Evolutionary conservation across 1,284 basidiomycete genomes (phyloP).

Genomic region (Leccinum pachyderme): DNA sequence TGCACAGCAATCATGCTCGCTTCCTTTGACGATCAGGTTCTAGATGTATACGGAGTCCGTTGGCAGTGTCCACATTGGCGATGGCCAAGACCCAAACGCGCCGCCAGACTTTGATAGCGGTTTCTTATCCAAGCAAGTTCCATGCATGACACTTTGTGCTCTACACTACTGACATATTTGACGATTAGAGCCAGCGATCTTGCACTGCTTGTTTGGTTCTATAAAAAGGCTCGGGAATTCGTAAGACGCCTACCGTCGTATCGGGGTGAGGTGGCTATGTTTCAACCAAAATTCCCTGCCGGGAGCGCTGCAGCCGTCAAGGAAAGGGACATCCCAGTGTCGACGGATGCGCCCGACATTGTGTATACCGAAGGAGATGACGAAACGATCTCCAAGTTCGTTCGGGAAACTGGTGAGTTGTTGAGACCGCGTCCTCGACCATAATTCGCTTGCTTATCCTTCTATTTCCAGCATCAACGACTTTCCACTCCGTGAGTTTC

Average conservation of each 20-base stretch:
- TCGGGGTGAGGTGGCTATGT: constrained; percentile 46
- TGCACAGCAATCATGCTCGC: too few species aligned
- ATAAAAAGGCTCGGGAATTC: constrained; percentile 40
- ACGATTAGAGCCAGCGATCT: constrained; percentile 2
- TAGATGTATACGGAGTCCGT: constrained; percentile 24
- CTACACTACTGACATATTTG: neutral
- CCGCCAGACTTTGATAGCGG: constrained; percentile 19
- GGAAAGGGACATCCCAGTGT: constrained; percentile 36
- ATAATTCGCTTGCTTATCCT: neutral
- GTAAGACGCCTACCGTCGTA: constrained; percentile 55
- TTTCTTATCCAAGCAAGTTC: constrained; percentile 4
- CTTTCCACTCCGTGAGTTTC: constrained; percentile 54
- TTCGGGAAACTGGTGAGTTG: constrained; percentile 31
- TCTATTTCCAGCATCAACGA: constrained; percentile 38
- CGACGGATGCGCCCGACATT: constrained; percentile 44
- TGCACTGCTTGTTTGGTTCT: constrained; percentile 5
- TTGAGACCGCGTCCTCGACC: neutral
- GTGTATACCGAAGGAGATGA: constrained; percentile 59
- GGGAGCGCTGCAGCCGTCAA: constrained; percentile 42
- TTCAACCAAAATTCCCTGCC: constrained; percentile 49
- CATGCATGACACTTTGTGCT: neutral
- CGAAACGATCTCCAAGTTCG: constrained; percentile 45
- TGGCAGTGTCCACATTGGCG: constrained; percentile 27
- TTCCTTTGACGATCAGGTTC: neutral
- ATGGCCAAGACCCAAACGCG: constrained; percentile 17